Conservation (phyloP, 495 filamentous ascomycete genomes). For the Articulospora tetracladia region DNA sequence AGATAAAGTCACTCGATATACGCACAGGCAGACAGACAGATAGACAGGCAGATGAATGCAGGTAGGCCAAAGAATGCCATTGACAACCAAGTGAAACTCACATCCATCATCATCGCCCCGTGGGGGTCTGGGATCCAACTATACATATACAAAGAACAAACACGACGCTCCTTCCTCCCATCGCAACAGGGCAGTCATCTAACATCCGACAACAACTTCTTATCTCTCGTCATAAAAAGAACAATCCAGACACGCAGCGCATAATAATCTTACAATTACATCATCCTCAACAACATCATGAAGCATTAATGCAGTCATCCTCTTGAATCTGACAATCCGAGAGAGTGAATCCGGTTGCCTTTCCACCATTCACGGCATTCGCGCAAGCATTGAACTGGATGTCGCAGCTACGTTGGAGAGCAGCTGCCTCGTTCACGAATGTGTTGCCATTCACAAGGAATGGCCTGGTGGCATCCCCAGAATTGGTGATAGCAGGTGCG, state of each 20-base stretch:
- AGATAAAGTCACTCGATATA: no score
- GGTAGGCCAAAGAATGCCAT: conserved; percentile 1
- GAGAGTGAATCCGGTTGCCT: conserved; percentile 26
- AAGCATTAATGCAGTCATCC: conserved; percentile 7
- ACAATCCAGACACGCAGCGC: neutral
- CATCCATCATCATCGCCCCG: neutral
- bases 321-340: conserved; percentile 13
- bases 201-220: neutral
- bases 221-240: neutral
- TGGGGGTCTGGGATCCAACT: conserved; percentile 1
- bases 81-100: neutral
- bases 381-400: conserved; percentile 53
- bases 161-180: no score
- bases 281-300: neutral
- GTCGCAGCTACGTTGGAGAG: conserved; percentile 46
- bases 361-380: conserved; percentile 47
- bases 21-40: no score
- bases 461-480: conserved; percentile 40
- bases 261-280: conserved; percentile 7
- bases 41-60: no score
- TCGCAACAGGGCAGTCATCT: no score
- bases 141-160: conserved; percentile 8
- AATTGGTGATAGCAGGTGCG: conserved; percentile 41
- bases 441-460: conserved; percentile 50
- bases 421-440: conserved; percentile 45